phyloP scores from a whole-genome alignment of 306 rosid species.

The Cicer cuneatum region DNA sequence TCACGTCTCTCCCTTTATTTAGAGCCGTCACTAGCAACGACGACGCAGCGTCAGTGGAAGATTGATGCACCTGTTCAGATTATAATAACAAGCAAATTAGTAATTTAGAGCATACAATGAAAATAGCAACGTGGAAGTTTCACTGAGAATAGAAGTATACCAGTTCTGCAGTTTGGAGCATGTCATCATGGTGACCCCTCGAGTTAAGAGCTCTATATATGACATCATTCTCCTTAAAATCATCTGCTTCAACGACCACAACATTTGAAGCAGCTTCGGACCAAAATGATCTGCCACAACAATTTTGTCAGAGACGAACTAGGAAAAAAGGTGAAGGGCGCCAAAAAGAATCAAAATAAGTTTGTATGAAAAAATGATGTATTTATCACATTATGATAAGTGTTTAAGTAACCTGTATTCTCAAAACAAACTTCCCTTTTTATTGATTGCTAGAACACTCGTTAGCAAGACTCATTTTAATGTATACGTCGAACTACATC shows the following conservation, averaged over 20 bases:
- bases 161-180: constrained; percentile 85
- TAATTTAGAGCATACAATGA: background rate
- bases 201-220: constrained; percentile 73
- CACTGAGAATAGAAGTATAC: constrained; percentile 45
- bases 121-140: background rate
- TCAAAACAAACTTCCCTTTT: background rate
- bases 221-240: constrained; percentile 87
- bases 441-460: background rate
- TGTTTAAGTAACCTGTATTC: background rate
- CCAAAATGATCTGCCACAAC: constrained; percentile 73
- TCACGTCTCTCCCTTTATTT: constrained; percentile 90
- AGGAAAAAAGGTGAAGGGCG: background rate
- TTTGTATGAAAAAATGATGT: too few relatives aligned
- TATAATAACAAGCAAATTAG: background rate
- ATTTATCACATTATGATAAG: too few relatives aligned
- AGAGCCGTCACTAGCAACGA: constrained; percentile 89
- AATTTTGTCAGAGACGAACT: background rate
- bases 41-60: constrained; percentile 88
- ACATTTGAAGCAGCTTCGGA: constrained; percentile 56
- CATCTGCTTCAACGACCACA: constrained; percentile 93
- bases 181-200: constrained; percentile 74
- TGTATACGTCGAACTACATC: background rate
- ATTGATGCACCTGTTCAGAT: constrained; percentile 72
- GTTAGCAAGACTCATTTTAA: background rate
- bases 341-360: background rate